Evolutionary conservation across 2,329 filamentous ascomycete species (phyloP).

Genomic region (Apiospora malaysiana): DNA sequence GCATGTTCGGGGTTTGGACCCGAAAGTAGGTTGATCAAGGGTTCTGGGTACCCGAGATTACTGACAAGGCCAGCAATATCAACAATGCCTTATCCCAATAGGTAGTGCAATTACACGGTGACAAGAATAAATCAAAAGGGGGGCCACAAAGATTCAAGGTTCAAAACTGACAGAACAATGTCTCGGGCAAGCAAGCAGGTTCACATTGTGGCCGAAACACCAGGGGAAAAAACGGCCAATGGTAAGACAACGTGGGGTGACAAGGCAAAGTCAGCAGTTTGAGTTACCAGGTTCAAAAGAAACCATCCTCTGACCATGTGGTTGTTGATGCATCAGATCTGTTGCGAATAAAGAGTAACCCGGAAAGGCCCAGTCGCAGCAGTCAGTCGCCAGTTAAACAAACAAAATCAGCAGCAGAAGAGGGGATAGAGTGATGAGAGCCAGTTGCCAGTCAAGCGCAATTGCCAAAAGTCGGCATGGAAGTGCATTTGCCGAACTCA

Average conservation of each 20-base stretch:
- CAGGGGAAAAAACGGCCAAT: slow-evolving; percentile 3
- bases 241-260: slow-evolving; percentile 5
- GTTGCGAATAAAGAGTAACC: not conserved
- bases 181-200: slow-evolving; percentile 3
- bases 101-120: not conserved
- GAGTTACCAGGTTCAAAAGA: not conserved
- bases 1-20: not conserved
- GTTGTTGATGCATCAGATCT: not conserved
- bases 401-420: not conserved
- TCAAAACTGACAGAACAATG: not conserved
- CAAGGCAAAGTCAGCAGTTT: not conserved
- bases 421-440: not conserved
- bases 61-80: not conserved
- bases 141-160: not conserved
- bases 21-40: not conserved
- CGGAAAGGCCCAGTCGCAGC: not conserved
- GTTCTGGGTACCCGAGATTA: not conserved
- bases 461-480: not conserved
- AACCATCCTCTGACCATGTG: not conserved
- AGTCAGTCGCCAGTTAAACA: not conserved
- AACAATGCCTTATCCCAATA: not conserved
- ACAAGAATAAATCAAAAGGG: not conserved
- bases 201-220: not conserved
- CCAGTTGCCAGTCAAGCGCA: not conserved
- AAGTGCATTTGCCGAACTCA: not conserved